Conservation (phyloP, 441 rosid genomes). For the Syzygium malaccense region DNA sequence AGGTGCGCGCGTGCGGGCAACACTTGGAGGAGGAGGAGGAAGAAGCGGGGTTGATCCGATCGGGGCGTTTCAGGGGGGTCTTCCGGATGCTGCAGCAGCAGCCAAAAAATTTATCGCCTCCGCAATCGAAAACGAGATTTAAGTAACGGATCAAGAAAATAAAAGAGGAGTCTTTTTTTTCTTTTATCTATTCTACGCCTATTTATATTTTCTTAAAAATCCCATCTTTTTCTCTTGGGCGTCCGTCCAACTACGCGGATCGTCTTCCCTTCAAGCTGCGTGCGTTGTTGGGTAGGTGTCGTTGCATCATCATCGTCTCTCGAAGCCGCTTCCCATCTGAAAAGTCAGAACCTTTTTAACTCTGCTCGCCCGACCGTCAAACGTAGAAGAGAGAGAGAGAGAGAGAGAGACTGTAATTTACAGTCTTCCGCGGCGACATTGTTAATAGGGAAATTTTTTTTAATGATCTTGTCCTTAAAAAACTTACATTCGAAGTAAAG, state of each 20-base stretch:
- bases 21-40: background rate
- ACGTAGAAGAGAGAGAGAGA: background rate
- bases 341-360: background rate
- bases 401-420: background rate
- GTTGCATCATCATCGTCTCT: background rate
- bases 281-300: background rate
- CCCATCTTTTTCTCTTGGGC: background rate
- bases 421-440: background rate
- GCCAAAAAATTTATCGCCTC: background rate
- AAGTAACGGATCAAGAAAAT: background rate
- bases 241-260: no score
- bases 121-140: background rate
- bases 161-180: background rate
- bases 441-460: background rate
- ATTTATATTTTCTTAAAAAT: background rate
- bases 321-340: background rate
- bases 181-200: rapidly evolving
- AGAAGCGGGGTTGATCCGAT: background rate
- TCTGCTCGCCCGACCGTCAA: background rate
- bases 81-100: background rate
- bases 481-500: background rate
- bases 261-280: background rate
- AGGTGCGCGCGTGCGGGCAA: background rate
- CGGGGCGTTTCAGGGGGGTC: background rate
- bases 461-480: background rate